Conservation (phyloP, 164 flowering plant genomes). For the Magnolia changhungtana region DNA sequence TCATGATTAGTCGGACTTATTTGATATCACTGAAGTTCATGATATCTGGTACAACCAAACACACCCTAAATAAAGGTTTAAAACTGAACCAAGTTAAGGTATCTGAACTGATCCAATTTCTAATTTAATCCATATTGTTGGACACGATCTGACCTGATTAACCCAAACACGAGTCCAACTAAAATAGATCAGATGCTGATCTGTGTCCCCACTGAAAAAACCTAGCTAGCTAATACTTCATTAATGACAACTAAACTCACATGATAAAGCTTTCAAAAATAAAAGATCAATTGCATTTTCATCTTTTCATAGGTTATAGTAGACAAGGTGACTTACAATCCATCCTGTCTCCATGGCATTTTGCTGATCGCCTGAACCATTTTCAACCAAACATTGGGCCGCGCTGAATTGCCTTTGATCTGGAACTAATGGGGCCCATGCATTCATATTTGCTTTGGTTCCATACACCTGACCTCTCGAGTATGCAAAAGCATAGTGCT, state of each 20-base stretch:
- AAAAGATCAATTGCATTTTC: not conserved
- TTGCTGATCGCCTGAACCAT: not conserved
- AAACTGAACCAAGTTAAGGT: too few species aligned
- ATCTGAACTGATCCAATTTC: too few species aligned
- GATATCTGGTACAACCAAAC: too few species aligned
- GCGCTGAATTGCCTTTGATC: not conserved
- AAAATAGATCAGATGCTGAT: too few species aligned
- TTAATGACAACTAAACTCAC: not conserved
- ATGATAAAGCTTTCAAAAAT: not conserved
- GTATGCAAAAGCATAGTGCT: too few species aligned
- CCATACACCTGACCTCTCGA: not conserved
- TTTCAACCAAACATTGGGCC: not conserved
- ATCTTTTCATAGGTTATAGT: not conserved
- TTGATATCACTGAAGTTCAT: too few species aligned
- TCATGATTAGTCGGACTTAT: too few species aligned
- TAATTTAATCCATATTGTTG: too few species aligned
- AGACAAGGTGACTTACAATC: not conserved
- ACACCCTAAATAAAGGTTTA: too few species aligned
- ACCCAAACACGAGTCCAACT: too few species aligned
- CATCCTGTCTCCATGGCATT: not conserved
- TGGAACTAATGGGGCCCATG: not conserved
- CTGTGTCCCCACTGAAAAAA: not conserved
- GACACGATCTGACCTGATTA: too few species aligned
- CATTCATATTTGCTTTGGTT: not conserved
- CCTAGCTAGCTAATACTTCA: not conserved